Evolutionary conservation across 2,329 filamentous ascomycete genomes (phyloP).

Genomic region (Paraphoma sp.): DNA sequence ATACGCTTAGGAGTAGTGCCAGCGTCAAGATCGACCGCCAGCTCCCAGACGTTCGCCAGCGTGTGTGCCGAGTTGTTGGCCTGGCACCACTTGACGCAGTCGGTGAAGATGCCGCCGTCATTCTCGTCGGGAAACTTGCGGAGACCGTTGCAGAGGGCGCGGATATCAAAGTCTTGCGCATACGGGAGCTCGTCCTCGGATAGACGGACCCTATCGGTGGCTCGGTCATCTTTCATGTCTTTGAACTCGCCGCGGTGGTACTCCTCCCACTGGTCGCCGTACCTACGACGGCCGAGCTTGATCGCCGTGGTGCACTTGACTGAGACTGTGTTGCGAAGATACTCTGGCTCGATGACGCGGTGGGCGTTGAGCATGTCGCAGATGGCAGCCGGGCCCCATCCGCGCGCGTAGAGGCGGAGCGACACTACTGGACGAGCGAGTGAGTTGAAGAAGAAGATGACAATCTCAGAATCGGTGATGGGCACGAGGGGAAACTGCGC

Average conservation of each 20-base stretch:
- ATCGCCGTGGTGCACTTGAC: conserved; percentile 37
- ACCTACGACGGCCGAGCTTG: conserved; percentile 20
- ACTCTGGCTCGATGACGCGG: conserved; percentile 28
- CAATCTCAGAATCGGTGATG: conserved; percentile 36
- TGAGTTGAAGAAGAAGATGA: conserved; percentile 43
- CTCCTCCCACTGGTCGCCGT: conserved; percentile 22
- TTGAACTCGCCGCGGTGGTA: conserved; percentile 9
- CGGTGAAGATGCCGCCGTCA: conserved; percentile 34
- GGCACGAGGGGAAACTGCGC: conserved; percentile 28
- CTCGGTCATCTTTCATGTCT: conserved; percentile 11
- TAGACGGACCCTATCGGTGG: conserved; percentile 29
- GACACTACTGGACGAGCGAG: conserved; percentile 29
- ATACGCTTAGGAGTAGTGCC: conserved; percentile 1
- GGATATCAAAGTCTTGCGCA: conserved; percentile 20
- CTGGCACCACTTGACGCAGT: conserved; percentile 31
- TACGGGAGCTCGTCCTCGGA: conserved; percentile 1
- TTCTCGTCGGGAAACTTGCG: conserved; percentile 22
- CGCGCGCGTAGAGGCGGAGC: conserved; percentile 31
- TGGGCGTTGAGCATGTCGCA: conserved; percentile 29
- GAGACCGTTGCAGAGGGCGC: conserved; percentile 17
- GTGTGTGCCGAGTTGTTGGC: conserved; percentile 19
- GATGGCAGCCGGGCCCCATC: conserved; percentile 32
- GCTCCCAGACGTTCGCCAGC: conserved; percentile 15
- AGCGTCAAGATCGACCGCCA: conserved; percentile 17
- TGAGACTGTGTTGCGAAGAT: conserved; percentile 37